These are phyloP conservation scores for Gillenia trifoliata DNA, from an alignment of 306 rosid species.

Conservation along the genomic window DNA sequence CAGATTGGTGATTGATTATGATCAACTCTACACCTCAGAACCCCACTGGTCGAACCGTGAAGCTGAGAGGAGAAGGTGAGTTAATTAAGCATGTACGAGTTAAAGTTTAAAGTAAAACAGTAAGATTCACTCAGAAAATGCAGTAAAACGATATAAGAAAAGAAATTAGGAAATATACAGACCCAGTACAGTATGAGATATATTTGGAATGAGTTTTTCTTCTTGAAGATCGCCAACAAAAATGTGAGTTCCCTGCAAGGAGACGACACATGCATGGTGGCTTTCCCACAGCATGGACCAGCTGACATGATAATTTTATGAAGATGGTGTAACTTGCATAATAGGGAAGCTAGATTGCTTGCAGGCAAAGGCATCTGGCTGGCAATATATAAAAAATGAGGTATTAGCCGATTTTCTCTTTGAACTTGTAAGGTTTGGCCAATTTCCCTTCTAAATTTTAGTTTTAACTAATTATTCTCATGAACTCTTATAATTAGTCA, in stretches of 20 bases:
- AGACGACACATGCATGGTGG: neutral
- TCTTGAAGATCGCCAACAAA: neutral
- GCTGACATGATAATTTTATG: neutral
- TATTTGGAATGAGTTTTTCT: neutral
- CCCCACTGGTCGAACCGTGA: no score
- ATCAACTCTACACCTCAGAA: no score
- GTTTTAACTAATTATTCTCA: no score
- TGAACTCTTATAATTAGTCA: no score
- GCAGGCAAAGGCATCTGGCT: neutral
- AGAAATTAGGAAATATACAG: no score
- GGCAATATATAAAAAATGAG: neutral
- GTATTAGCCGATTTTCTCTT: no score
- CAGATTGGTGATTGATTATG: neutral
- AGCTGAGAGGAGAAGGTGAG: no score
- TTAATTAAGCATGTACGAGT: neutral
- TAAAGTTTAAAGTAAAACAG: neutral
- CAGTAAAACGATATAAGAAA: no score
- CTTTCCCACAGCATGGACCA: neutral
- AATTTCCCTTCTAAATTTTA: no score
- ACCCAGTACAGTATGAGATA: no score
- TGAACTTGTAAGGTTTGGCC: no score
- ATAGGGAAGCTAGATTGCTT: neutral
- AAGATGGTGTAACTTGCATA: neutral
- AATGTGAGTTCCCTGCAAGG: neutral
- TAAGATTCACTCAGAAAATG: neutral